Base-by-base conservation (phyloP, 2,329 filamentous ascomycete species). In the Fusarium agapanthi region DNA sequence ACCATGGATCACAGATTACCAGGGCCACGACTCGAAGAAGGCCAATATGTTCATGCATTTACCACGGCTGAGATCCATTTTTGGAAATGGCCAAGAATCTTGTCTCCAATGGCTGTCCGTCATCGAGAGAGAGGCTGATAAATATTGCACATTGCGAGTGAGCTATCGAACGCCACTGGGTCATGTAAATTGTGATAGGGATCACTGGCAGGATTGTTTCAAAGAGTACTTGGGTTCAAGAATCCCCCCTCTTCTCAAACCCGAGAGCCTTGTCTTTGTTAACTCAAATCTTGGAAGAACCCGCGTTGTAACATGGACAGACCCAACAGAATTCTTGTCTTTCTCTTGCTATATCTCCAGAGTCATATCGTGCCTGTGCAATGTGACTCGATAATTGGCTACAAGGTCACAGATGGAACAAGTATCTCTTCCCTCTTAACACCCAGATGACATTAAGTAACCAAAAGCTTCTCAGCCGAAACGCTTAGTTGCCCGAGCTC, bases 301-400 rank as follows among this genome's bases (percentile, higher is more conserved):
- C 7, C 20, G 26, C 10, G 16, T 16, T 6, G 7, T 15, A n/a
- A 7, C 15, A 32, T 48, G 45, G 7, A 32, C 0, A 6, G 3
- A 18, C 3, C 6, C 3, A 9, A 13, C 22, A 3, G 7, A n/a
- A 18, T 9, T n/a, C 15, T n/a, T 2, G 3, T 9, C 3, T 18
- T 4, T 48, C 7, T 48, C 5, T 12, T 7, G 0, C 3, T 48
- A 0, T n/a, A 3, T 32, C 15, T 48, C 11, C 28, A 13, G 7
- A 18, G 5, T 18, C 28, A 18, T 6, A 9, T n/a, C 0, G 3
- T 18, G 0, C 28, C 15, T 13, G 45, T 48, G 3, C 22, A 48
- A n/a, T 48, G 45, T 48, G 28, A 48, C 3, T 32, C 45, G 0
- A 48, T 32, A 32, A 32, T 48, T 3, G 45, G 45, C 3, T 32